Evolutionary conservation across 148 eudicot genomes (phyloP).

Genomic region (Arctostaphylos glauca): DNA sequence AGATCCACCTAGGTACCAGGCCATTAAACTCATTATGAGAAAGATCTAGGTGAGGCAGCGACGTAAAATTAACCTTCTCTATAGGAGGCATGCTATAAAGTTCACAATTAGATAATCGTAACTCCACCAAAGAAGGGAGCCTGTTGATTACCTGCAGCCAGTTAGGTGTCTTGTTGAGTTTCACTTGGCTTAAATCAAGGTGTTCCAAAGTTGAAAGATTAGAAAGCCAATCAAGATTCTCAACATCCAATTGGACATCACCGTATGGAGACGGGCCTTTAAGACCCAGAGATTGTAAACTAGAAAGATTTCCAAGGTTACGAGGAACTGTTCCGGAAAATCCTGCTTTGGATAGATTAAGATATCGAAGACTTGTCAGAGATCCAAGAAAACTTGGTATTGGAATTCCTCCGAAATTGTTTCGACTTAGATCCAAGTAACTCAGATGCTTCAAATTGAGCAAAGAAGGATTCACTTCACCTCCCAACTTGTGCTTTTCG

Average conservation of each 20-base stretch:
- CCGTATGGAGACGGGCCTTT: neutral
- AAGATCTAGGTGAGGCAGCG: neutral
- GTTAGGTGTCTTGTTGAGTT: neutral
- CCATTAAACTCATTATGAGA: neutral
- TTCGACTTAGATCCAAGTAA: slow-evolving; percentile 8
- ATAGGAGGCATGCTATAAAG: neutral
- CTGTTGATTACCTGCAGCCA: slow-evolving; percentile 3
- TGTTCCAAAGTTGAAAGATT: neutral
- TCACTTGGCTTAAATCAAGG: neutral
- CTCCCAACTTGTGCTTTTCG: no score
- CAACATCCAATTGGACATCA: no score
- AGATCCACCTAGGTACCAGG: neutral
- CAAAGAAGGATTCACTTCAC: slow-evolving; percentile 15
- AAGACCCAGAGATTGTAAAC: neutral
- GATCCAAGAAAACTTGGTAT: slow-evolving; percentile 14
- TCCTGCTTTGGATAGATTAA: neutral
- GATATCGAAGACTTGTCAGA: slow-evolving; percentile 2
- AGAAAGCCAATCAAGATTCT: slow-evolving; percentile 2
- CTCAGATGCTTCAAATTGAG: slow-evolving; percentile 10
- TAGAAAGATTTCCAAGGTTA: slow-evolving; percentile 10
- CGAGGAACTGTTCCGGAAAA: neutral
- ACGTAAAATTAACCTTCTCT: neutral
- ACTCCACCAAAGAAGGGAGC: slow-evolving; percentile 1
- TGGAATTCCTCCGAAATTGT: neutral
- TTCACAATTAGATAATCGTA: neutral